Conservation (phyloP, 192 early-diverging fungal genomes). For the Coemansia sp. region DNA sequence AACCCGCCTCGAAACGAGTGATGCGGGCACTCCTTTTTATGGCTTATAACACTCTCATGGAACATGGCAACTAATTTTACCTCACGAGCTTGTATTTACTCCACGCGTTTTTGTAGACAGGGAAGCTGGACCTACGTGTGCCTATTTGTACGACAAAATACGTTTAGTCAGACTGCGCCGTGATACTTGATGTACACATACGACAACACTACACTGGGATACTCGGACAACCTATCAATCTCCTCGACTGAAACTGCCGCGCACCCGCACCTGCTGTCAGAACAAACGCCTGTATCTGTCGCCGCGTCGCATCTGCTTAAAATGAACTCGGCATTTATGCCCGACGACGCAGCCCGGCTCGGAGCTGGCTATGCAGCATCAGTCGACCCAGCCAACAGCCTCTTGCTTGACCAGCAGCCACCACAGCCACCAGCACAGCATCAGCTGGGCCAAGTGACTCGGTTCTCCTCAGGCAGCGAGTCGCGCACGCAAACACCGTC, state of each 20-base stretch:
- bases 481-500: slow-evolving; percentile 48
- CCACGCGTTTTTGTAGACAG: neutral
- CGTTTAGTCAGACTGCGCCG: neutral
- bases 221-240: slow-evolving; percentile 45
- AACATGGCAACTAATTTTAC: neutral
- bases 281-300: slow-evolving; percentile 15
- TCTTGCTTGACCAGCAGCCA: slow-evolving; percentile 39
- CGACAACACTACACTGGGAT: slow-evolving; percentile 33
- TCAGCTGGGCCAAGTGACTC: slow-evolving; percentile 16
- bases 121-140: neutral
- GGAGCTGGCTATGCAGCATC: slow-evolving; percentile 21
- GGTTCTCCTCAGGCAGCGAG: slow-evolving; percentile 38
- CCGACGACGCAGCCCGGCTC: slow-evolving; percentile 39
- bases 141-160: neutral
- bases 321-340: slow-evolving; percentile 51
- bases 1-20: neutral
- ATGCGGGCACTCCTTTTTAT: neutral
- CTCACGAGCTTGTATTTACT: neutral
- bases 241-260: slow-evolving; percentile 49
- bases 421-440: slow-evolving; percentile 20
- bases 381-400: slow-evolving; percentile 28
- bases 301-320: slow-evolving; percentile 31
- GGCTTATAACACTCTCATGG: neutral
- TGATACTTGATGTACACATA: slow-evolving; percentile 44
- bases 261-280: slow-evolving; percentile 18